phyloP scores from a whole-genome alignment of 352 stramenopile genomes.

The Pythium aphanidermatum region DNA sequence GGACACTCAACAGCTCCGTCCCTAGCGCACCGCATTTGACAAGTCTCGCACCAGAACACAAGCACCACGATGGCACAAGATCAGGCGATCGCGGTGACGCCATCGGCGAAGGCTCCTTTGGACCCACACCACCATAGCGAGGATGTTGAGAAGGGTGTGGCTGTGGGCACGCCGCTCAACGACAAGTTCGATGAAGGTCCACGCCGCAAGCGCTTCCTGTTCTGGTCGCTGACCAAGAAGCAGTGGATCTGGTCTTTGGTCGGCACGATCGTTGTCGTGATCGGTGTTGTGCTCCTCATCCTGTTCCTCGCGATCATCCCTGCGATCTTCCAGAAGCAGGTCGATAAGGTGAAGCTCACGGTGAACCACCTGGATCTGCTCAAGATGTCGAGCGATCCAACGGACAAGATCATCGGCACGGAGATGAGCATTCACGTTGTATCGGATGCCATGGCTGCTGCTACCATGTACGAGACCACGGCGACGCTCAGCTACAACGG shows the following conservation, averaged over 20 bases:
- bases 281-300: conserved; percentile 51
- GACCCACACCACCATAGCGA: conserved; percentile 15
- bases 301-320: conserved; percentile 50
- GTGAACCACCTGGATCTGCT: conserved; percentile 68
- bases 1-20: no score
- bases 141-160: conserved; percentile 12
- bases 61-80: no score
- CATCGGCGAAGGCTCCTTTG: no score
- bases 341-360: conserved; percentile 48
- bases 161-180: not conserved
- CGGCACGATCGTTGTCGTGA: conserved; percentile 31
- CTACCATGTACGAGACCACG: conserved; percentile 40
- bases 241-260: conserved; percentile 44
- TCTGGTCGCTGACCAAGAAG: conserved; percentile 50
- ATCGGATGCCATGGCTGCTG: conserved; percentile 37
- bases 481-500: conserved; percentile 41
- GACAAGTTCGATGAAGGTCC: conserved; percentile 12
- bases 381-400: conserved; percentile 28
- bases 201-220: conserved; percentile 33
- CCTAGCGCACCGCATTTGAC: no score
- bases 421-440: conserved; percentile 50
- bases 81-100: no score
- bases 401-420: conserved; percentile 30
- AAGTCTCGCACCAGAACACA: no score
- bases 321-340: conserved; percentile 57